Conservation (phyloP, 1,139 yeast genomes). For the Arxiozyma heterogenica region DNA sequence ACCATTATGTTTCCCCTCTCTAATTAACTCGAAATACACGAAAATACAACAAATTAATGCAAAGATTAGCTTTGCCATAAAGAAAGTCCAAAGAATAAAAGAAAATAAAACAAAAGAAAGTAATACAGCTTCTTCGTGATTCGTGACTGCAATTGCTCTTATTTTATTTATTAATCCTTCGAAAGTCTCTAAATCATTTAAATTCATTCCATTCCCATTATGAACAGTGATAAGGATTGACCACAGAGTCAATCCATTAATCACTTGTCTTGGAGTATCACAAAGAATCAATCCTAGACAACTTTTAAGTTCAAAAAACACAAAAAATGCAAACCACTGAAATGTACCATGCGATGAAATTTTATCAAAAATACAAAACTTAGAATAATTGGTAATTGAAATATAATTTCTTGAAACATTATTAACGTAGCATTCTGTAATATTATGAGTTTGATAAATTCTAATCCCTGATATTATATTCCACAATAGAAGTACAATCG, state of each 20-base stretch:
- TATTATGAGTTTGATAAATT: slow-evolving; percentile 50
- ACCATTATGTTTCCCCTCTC: slow-evolving; percentile 15
- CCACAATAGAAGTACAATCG: slow-evolving; percentile 49
- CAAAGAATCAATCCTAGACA: slow-evolving; percentile 63
- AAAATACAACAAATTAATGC: slow-evolving; percentile 53
- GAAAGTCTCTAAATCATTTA: slow-evolving; percentile 22
- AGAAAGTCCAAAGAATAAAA: slow-evolving; percentile 63
- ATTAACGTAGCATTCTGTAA: slow-evolving; percentile 66
- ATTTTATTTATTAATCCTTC: slow-evolving; percentile 50
- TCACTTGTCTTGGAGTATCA: slow-evolving; percentile 79
- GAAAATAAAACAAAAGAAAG: slow-evolving; percentile 70
- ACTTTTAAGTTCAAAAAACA: slow-evolving; percentile 56
- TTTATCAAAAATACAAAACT: slow-evolving; percentile 63
- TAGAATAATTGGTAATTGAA: slow-evolving; percentile 49
- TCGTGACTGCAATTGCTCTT: slow-evolving; percentile 47
- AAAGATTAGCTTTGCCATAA: slow-evolving; percentile 49
- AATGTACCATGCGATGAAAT: slow-evolving; percentile 54
- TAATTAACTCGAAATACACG: slow-evolving; percentile 40
- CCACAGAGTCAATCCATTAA: slow-evolving; percentile 65
- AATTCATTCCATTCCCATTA: slow-evolving; percentile 26
- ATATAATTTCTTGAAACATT: slow-evolving; percentile 51
- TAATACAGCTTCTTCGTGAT: slow-evolving; percentile 58
- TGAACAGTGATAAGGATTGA: slow-evolving; percentile 36
- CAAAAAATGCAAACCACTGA: slow-evolving; percentile 61
- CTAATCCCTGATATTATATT: slow-evolving; percentile 53